phyloP scores from a whole-genome alignment of 78 protist species.

The Tieghemostelium lacteum region DNA sequence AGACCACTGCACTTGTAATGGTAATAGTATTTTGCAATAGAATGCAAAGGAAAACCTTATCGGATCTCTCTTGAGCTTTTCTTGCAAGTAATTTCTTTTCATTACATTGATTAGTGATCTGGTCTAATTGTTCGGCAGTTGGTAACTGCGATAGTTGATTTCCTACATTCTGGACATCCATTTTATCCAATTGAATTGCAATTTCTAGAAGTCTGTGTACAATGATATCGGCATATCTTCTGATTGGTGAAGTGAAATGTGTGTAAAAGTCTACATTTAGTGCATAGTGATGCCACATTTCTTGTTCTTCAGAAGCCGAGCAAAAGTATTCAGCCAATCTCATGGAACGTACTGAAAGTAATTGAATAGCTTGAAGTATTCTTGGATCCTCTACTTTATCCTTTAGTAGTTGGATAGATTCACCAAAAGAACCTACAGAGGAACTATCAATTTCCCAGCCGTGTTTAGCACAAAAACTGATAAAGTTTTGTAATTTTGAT shows the following conservation, averaged over 20 bases:
- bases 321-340: slow-evolving; percentile 92
- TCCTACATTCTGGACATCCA: background rate
- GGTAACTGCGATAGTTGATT: slow-evolving; percentile 7
- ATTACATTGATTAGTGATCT: slow-evolving; percentile 77
- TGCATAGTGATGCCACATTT: slow-evolving; percentile 84
- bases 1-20: slow-evolving; percentile 22
- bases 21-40: slow-evolving; percentile 36
- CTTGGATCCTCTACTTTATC: background rate
- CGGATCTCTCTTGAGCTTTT: slow-evolving; percentile 84
- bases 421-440: slow-evolving; percentile 37
- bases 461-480: slow-evolving; percentile 51
- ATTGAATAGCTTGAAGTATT: slow-evolving; percentile 35
- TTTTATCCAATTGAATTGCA: slow-evolving; percentile 22
- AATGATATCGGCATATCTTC: slow-evolving; percentile 94
- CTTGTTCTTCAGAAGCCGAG: slow-evolving; percentile 59
- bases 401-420: slow-evolving; percentile 14
- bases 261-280: slow-evolving; percentile 93
- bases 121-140: slow-evolving; percentile 1
- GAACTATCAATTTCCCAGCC: slow-evolving; percentile 22
- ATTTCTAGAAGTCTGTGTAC: slow-evolving; percentile 93
- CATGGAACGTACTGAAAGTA: slow-evolving; percentile 93
- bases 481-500: slow-evolving; percentile 20
- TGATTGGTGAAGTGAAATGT: slow-evolving; percentile 99
- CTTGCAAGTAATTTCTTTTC: slow-evolving; percentile 78
- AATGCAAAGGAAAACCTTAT: slow-evolving; percentile 66